Base-by-base conservation (phyloP, 2,329 filamentous ascomycete genomes). In the Botrytis tulipae region DNA sequence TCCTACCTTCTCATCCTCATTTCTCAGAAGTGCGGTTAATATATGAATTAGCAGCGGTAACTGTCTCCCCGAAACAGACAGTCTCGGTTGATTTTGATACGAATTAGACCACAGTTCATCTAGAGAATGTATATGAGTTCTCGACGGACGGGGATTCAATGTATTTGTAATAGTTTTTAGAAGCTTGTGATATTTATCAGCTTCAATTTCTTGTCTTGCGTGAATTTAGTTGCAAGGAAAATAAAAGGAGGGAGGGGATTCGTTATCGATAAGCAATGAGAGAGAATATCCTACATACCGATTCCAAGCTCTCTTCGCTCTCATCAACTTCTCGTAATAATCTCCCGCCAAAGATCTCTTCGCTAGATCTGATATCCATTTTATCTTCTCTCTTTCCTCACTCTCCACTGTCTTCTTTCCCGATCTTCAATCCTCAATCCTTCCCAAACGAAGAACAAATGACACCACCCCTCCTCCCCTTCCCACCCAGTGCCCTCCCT, bases 401-500 rank as follows among this genome's bases (percentile, higher is more conserved):
- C n/a, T 22, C 44, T 70, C 16, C 5, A 12, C 20, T 35, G 29
- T 60, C 57, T n/a, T 22, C 12, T n/a, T 16, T 20, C 2, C 32
- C 29, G 35, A 60, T 22, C 22, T 32, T 63, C 65, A 48, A 40
- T 12, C 22, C 18, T 16, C 32, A 25, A 29, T 32, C 25, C 16
- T n/a, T 37, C 35, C 35, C 8, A 4, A 32, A 32, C 32, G 4
- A 62, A 42, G 35, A 37, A 40, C 46, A 54, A 37, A 91, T 91
- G 89, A 83, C 89, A 67, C 89, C 89, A 35, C 87, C 88, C 46
- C 86, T 86, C 80, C 84, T 84, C 73, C 83, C 84, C 72, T 91
- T 90, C 78, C 82, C 85, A n/a, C 84, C 85, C 16, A 82, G 83
- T 6, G 82, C 88, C 73, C 84, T 91, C 40, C 83, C 85, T 14